Evolutionary conservation across 371 early-diverging fungal species (phyloP), one percentile per base, ranked within the genome.

Genomic region (Chytridium lagenaria): DNA sequence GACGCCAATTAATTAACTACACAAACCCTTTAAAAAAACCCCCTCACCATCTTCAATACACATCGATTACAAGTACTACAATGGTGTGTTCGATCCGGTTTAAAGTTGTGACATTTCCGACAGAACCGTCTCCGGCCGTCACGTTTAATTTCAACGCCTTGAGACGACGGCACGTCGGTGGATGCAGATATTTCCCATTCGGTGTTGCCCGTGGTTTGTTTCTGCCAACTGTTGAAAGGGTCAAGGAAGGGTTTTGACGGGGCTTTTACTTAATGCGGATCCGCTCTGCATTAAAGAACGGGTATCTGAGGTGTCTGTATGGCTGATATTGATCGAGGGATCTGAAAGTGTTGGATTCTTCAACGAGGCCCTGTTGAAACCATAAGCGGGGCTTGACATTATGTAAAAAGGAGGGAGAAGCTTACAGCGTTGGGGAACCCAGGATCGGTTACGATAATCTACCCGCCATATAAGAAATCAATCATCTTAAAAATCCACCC

Each of bases 41-140:
- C 31, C 37, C 52, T 73, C 39, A 70, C 79, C 88, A 90, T 88
- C 65, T 90, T 89, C 23, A 90, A 71, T 10, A 89, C 82, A 72
- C 90, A 90, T 70, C 84, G 83, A 68, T 85, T 83, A 67, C 91
- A 92, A 10, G 80, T 80, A 31, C 87, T 80, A 79, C 92, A 92
- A 71, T 92, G 92, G 67, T 90, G 90, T 1, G 85, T 81, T 51
- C 91, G 77, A 73, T 90, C 90, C 57, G 85, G 88, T 72, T 90
- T 92, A 55, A 79, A 83, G 12, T 81, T n/a, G 50, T 83, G 75
- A 79, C 92, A 92, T 73, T 90, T 90, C 39, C 84, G 78, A 80
- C 91, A 90, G 68, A 70, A 92, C 31, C 90, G 77, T 59, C 51
- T 72, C 12, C 70, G 78, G 16, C 90, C 92, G 77, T 88, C 81